Base-by-base conservation (phyloP, 1,139 yeast species). In the Sugiyamaella novakii region DNA sequence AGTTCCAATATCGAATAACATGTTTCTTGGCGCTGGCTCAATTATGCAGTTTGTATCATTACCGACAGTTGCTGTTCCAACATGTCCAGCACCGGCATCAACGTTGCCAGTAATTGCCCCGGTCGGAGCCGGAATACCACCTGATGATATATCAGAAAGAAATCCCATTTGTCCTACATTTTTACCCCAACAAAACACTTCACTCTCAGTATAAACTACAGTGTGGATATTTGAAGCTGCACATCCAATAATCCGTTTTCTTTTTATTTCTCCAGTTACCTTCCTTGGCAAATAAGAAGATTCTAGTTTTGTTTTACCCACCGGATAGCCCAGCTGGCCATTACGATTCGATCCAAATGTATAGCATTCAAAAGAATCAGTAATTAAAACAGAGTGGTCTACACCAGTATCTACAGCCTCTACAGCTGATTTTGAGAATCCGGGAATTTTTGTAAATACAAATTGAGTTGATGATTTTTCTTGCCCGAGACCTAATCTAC, bases 301-400 rank as follows among this genome's bases (percentile, higher is more conserved):
- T 34, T 48, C 51, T 3, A 48, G 43, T 17, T 38, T 43, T 1
- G 47, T 53, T 17, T 60, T 59, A 18, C 73, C 71, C 1, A 79
- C 70, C 0, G 70, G 62, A 55, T 76, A 77, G 0, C 95, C 95
- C 15, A 87, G 67, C 63, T 87, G 95, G 17, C 77, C 77, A 60
- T 67, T 76, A 24, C 74, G 72, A 60, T 87, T 87, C 53, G 81
- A 72, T 0, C 97, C 97, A 95, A 96, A 89, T 0, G 91, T 68
- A 56, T 74, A 85, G 1, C 87, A 70, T 15, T 74, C 75, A 33
- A 83, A 82, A 8, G 68, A 61, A 1, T 69, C 59, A 0, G 85
- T 77, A 19, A 86, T 61, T 0, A 75, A 77, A 1, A 87, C 61
- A 0, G 88, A 72, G 63, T 87, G 96, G 58, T 84, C 85, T 55